Percentiles rank a stretch among this genome's conserved stretches.
These are phyloP conservation scores for Bruguiera hainesii DNA, from an alignment of 441 rosid genomes.

Conservation along the genomic window DNA sequence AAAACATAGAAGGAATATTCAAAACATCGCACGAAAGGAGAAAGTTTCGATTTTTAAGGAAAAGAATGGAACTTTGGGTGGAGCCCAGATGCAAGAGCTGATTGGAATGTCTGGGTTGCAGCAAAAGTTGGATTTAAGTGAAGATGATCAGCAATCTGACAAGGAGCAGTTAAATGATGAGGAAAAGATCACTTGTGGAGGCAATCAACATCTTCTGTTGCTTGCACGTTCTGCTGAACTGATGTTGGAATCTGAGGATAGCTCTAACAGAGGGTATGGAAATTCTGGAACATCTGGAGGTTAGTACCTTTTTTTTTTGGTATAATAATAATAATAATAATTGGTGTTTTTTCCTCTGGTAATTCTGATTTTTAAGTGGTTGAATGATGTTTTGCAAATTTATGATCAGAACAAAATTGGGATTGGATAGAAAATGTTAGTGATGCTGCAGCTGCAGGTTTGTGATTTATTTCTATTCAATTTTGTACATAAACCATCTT, in stretches of 20 bases:
- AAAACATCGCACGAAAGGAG: slow-evolving; percentile 4
- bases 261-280: neutral
- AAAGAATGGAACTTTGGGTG: slow-evolving; percentile 3
- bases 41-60: slow-evolving; percentile 4
- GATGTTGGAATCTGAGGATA: slow-evolving; percentile 8
- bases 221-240: slow-evolving; percentile 17
- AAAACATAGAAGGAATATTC: slow-evolving; percentile 8
- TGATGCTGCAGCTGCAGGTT: slow-evolving; percentile 1
- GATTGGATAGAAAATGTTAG: slow-evolving; percentile 2
- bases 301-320: slow-evolving; percentile 2
- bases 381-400: slow-evolving; percentile 3
- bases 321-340: neutral
- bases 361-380: neutral
- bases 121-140: slow-evolving; percentile 10
- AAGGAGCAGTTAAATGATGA: neutral
- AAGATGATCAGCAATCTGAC: neutral
- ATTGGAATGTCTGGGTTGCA: slow-evolving; percentile 4
- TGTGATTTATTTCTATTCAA: neutral
- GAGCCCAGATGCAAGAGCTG: neutral
- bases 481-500: neutral
- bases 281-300: slow-evolving; percentile 7
- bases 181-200: neutral
- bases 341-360: too few relatives aligned
- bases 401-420: slow-evolving; percentile 3
- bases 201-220: slow-evolving; percentile 10